Conservation (phyloP, 164 flowering plant genomes). For the Tinospora cordifolia region DNA sequence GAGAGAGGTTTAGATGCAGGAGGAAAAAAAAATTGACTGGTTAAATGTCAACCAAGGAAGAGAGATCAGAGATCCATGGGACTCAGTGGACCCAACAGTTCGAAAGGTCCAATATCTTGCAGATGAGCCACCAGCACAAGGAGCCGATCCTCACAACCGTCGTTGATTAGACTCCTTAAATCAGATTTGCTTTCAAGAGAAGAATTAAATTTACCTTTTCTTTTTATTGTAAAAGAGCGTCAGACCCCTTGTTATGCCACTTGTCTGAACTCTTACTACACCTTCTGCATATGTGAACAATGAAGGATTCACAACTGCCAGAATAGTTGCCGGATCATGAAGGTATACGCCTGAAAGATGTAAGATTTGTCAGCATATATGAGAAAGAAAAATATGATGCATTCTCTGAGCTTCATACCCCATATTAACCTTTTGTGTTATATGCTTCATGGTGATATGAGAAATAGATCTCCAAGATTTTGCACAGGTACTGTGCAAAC, state of each 20-base stretch:
- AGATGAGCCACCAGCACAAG: no score
- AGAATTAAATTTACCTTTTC: slow-evolving; percentile 47
- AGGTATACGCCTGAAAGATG: slow-evolving; percentile 76
- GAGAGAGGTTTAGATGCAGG: no score
- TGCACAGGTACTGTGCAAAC: slow-evolving; percentile 67
- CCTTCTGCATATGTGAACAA: slow-evolving; percentile 72
- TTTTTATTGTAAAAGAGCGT: slow-evolving; percentile 64
- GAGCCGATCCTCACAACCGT: no score
- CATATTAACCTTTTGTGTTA: slow-evolving; percentile 47
- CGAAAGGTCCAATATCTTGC: no score
- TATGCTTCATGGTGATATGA: slow-evolving; percentile 71
- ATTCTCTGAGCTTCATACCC: not conserved
- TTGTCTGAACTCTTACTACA: slow-evolving; percentile 79
- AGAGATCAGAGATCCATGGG: no score
- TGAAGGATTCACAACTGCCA: slow-evolving; percentile 82
- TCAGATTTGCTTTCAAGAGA: not conserved
- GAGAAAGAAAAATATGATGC: not conserved
- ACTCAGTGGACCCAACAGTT: no score
- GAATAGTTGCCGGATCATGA: slow-evolving; percentile 83
- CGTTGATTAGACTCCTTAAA: not conserved
- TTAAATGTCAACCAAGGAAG: no score
- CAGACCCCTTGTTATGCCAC: slow-evolving; percentile 85
- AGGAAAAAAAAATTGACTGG: no score
- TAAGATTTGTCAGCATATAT: slow-evolving; percentile 7
- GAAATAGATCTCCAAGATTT: slow-evolving; percentile 65